phyloP scores from a whole-genome alignment of 805 yeast species.

The Sugiyamaella boreocaroliniensis region DNA sequence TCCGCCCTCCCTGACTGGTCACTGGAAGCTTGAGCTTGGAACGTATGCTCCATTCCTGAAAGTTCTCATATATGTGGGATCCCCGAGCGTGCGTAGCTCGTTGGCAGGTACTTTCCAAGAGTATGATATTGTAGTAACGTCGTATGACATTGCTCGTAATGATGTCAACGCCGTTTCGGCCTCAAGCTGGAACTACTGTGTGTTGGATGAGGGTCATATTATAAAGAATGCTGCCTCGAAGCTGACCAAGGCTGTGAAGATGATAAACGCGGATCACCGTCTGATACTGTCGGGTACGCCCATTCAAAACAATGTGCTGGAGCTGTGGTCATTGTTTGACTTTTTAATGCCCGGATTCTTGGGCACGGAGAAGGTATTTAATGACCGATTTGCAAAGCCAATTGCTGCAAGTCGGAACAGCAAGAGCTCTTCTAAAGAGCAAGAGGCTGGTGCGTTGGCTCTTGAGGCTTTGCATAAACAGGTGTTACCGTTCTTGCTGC shows the following conservation, averaged over 20 bases:
- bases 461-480: constrained; percentile 94
- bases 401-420: constrained; percentile 88
- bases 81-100: constrained; percentile 62
- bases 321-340: constrained; percentile 95
- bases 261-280: constrained; percentile 78
- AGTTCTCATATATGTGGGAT: constrained; percentile 87
- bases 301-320: constrained; percentile 93
- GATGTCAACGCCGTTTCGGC: constrained; percentile 60
- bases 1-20: constrained; percentile 97
- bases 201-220: constrained; percentile 95
- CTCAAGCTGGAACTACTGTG: constrained; percentile 84
- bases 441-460: constrained; percentile 94
- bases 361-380: constrained; percentile 90
- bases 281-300: constrained; percentile 95
- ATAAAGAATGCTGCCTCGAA: constrained; percentile 88
- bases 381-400: constrained; percentile 95
- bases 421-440: constrained; percentile 80
- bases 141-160: constrained; percentile 93
- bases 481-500: constrained; percentile 89
- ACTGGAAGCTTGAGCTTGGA: constrained; percentile 93
- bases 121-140: constrained; percentile 85
- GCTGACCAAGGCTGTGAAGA: constrained; percentile 80
- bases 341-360: constrained; percentile 98
- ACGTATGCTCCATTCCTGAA: constrained; percentile 85
- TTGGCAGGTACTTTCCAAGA: constrained; percentile 46